phyloP scores from a whole-genome alignment of 345 rosid species.

The Eucalyptus sp. region DNA sequence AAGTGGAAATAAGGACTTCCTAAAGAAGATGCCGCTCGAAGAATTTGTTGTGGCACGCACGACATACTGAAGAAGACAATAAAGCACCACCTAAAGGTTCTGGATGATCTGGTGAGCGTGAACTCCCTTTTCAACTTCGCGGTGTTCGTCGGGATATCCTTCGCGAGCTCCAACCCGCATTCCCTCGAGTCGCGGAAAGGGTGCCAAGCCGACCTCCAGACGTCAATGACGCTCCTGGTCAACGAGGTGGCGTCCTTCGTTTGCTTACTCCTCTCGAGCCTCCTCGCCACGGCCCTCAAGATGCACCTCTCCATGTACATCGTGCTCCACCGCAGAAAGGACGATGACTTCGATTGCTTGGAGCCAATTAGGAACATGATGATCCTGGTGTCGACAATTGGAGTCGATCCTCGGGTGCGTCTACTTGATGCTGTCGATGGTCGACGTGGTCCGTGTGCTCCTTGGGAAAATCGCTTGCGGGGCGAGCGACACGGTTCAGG shows the following conservation, averaged over 20 bases:
- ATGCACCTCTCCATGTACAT: neutral
- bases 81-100: too few species aligned
- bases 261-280: constrained; percentile 16
- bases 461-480: constrained; percentile 10
- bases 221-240: neutral
- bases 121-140: constrained; percentile 7
- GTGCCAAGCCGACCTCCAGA: neutral
- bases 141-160: constrained; percentile 18
- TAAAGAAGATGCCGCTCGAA: too few species aligned
- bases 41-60: too few species aligned
- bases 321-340: neutral
- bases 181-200: neutral
- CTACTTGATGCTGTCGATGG: constrained; percentile 14
- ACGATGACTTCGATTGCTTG: neutral
- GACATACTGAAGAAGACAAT: too few species aligned
- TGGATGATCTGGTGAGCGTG: too few species aligned
- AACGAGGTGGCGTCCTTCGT: constrained; percentile 17
- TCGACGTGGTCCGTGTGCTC: constrained; percentile 12
- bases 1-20: too few species aligned
- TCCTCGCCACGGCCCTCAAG: neutral
- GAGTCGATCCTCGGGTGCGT: constrained; percentile 4
- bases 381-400: neutral
- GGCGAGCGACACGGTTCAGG: neutral
- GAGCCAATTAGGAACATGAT: neutral
- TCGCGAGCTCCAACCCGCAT: neutral